Evolutionary conservation across 2,329 filamentous ascomycete species (phyloP), one percentile per base, ranked within the genome.

Genomic region (Arthrobotrys pseudoclavata): DNA sequence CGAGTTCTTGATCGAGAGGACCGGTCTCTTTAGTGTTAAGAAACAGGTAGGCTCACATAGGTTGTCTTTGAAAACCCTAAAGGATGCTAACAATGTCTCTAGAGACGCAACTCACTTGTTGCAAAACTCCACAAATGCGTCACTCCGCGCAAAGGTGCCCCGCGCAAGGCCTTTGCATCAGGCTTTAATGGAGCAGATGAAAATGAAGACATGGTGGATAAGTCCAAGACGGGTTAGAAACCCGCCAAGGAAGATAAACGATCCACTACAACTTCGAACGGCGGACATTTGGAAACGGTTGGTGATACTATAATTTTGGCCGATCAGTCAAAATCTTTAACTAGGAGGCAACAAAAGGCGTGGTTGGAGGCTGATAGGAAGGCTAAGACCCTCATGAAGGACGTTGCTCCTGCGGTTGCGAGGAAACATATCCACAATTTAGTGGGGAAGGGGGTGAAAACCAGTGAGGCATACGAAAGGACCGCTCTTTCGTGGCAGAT

Each of bases 121-220:
- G 57, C 69, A 4, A 72, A 72, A 50, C 69, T 72, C 13, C 69
- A 72, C 42, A 72, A 72, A 50, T 64, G 69, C 12, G 69, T 72
- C 6, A 72, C 66, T 5, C 47, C 55, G 26, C 55, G 55, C 34
- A 60, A 60, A 26, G 12, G 9, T 26, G 31, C 34, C 4, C 34
- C 55, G 1, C 34, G 22, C 18, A 60, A 60, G n/a, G 55, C 34
- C 12, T 7, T 1, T 26, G 12, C 18, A 60, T 42, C 55, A 20
- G 55, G 55, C 31, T 60, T 60, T 42, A 60, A 60, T 60, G 55
- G 34, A 26, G 34, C 55, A 24, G 34, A 42, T 40, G 55, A 24
- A 7, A 60, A 42, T 24, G 15, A 26, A 12, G 22, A 4, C 10
- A 34, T 26, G 55, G 20, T 24, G 15, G 55, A 15, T 10, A 60